Conservation (phyloP, 768 basidiomycete genomes). For the Amanita pseudoporphyria region DNA sequence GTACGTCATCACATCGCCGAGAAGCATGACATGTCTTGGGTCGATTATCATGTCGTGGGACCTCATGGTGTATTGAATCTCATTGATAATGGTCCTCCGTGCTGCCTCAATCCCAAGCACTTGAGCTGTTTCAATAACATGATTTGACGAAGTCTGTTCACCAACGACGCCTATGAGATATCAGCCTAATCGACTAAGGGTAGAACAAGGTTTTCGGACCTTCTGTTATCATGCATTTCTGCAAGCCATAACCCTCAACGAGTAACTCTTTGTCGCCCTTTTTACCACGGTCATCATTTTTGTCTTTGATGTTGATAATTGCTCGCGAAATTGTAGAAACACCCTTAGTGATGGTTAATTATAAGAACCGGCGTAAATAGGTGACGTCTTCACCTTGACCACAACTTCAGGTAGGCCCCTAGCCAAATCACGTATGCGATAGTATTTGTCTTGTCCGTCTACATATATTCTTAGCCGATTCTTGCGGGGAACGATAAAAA, state of each 20-base stretch:
- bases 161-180: conserved; percentile 77
- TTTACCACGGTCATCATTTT: conserved; percentile 67
- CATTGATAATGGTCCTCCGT: conserved; percentile 86
- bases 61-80: conserved; percentile 96
- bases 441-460: conserved; percentile 71
- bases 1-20: conserved; percentile 98
- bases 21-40: conserved; percentile 95
- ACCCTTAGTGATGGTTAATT: conserved; percentile 40
- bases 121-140: conserved; percentile 91
- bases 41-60: conserved; percentile 98
- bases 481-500: conserved; percentile 66
- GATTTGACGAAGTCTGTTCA: conserved; percentile 87
- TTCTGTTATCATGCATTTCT: conserved; percentile 95
- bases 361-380: neutral
- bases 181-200: neutral
- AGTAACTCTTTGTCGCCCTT: conserved; percentile 87
- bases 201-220: conserved; percentile 37
- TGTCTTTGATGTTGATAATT: conserved; percentile 93
- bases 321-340: conserved; percentile 83
- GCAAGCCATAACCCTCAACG: conserved; percentile 94
- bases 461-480: conserved; percentile 73
- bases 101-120: conserved; percentile 99
- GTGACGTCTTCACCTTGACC: conserved; percentile 59
- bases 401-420: conserved; percentile 77
- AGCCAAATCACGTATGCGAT: conserved; percentile 78